Evolutionary conservation across 2,329 filamentous ascomycete species (phyloP).

Genomic region (Chlorencoelia australis): DNA sequence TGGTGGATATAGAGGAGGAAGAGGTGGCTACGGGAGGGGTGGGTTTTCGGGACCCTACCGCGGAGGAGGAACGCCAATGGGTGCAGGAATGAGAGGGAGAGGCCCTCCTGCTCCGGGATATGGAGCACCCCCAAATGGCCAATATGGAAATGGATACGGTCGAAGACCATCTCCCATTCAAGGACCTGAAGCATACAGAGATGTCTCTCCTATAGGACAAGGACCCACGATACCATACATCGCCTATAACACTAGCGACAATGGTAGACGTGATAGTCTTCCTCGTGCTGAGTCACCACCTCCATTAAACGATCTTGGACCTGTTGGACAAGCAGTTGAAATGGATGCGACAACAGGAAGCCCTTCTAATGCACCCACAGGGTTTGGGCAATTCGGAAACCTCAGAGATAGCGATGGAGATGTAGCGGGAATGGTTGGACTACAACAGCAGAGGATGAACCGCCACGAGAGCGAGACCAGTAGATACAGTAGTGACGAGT

Average conservation of each 20-base stretch:
- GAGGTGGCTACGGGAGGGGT: slow-evolving; percentile 28
- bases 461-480: slow-evolving; percentile 54
- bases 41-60: slow-evolving; percentile 6
- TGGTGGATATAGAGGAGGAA: slow-evolving; percentile 6
- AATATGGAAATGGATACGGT: slow-evolving; percentile 11
- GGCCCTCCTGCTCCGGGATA: slow-evolving; percentile 30
- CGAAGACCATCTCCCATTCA: slow-evolving; percentile 16
- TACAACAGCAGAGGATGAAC: slow-evolving; percentile 47
- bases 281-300: slow-evolving; percentile 56
- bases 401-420: slow-evolving; percentile 58
- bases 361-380: slow-evolving; percentile 31
- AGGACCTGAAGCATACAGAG: slow-evolving; percentile 11
- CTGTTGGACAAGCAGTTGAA: slow-evolving; percentile 57
- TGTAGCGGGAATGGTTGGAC: slow-evolving; percentile 61
- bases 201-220: slow-evolving; percentile 7
- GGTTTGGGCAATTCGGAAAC: slow-evolving; percentile 37
- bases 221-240: slow-evolving; percentile 14
- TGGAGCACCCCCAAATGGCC: slow-evolving; percentile 8
- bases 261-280: slow-evolving; percentile 29
- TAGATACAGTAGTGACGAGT: slow-evolving; percentile 66
- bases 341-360: slow-evolving; percentile 64
- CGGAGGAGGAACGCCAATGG: slow-evolving; percentile 27
- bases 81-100: slow-evolving; percentile 33
- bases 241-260: slow-evolving; percentile 18
- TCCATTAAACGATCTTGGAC: slow-evolving; percentile 40